phyloP scores from a whole-genome alignment of 1,139 yeast species.

The Williopsis jadinii region DNA sequence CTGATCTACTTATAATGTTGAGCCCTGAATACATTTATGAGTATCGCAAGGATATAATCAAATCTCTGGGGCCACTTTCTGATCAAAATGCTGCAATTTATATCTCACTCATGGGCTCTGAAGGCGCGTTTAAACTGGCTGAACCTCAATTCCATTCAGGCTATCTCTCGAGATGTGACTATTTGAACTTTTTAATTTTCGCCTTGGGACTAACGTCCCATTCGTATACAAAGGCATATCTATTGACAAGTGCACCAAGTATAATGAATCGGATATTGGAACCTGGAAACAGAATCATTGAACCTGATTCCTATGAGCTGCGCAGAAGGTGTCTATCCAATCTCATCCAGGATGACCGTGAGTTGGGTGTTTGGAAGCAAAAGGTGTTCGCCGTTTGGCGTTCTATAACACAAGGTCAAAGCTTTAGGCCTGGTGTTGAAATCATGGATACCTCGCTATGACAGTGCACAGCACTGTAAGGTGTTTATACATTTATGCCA shows the following conservation, averaged over 20 bases:
- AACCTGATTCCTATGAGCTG: constrained; percentile 25
- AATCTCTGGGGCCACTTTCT: too few species aligned
- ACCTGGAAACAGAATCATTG: constrained; percentile 22
- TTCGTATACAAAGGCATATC: constrained; percentile 20
- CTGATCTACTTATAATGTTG: too few species aligned
- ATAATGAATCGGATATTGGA: constrained; percentile 28
- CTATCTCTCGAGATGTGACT: too few species aligned
- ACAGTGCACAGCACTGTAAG: background rate
- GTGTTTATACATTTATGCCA: too few species aligned
- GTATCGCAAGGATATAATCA: too few species aligned
- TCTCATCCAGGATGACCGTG: constrained; percentile 15
- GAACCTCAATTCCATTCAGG: too few species aligned
- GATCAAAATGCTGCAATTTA: too few species aligned
- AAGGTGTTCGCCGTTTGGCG: constrained; percentile 13
- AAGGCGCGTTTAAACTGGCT: too few species aligned
- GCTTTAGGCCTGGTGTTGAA: constrained; percentile 6
- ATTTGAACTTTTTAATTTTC: constrained; percentile 27
- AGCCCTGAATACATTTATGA: too few species aligned
- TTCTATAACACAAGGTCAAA: constrained; percentile 9
- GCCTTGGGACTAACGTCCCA: constrained; percentile 23
- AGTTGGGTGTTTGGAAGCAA: constrained; percentile 25
- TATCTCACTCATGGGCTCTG: too few species aligned
- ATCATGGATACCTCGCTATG: constrained; percentile 7
- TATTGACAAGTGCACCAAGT: constrained; percentile 24
- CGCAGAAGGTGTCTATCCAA: constrained; percentile 25